These are phyloP conservation scores for Tolypocladium ovalisporum DNA, from an alignment of 2,329 filamentous ascomycete genomes.

Conservation along the genomic window DNA sequence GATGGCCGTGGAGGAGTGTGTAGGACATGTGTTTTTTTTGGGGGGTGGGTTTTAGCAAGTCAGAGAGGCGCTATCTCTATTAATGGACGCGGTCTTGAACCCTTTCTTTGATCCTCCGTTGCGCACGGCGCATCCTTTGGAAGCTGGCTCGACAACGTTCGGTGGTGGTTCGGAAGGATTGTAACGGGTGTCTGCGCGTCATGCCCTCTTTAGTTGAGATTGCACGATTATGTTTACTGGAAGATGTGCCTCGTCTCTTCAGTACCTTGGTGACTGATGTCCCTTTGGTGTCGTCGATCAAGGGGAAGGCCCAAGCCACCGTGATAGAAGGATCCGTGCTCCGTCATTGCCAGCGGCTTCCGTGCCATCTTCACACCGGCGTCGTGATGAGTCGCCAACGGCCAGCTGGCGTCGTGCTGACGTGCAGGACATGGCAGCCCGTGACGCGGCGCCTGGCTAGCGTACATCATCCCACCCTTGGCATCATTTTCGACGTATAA, in stretches of 20 bases:
- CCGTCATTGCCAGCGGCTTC: no score
- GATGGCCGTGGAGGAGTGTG: neutral
- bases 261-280: neutral
- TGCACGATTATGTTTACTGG: neutral
- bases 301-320: no score
- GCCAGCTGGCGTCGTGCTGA: no score
- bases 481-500: no score
- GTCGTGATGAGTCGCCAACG: no score
- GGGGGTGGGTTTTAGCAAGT: neutral
- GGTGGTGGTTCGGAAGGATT: neutral
- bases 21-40: neutral
- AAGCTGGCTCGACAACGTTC: neutral
- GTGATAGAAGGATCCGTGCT: no score
- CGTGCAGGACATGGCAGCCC: no score
- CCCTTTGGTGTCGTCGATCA: no score
- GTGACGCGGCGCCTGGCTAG: no score
- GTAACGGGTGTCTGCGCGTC: neutral
- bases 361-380: no score
- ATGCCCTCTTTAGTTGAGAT: neutral
- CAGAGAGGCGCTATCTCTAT: neutral
- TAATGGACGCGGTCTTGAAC: slow-evolving; percentile 3
- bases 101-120: neutral
- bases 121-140: neutral
- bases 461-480: no score
- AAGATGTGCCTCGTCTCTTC: no score